phyloP scores from a whole-genome alignment of 495 filamentous ascomycete genomes.

The Sordaria brevicollis region DNA sequence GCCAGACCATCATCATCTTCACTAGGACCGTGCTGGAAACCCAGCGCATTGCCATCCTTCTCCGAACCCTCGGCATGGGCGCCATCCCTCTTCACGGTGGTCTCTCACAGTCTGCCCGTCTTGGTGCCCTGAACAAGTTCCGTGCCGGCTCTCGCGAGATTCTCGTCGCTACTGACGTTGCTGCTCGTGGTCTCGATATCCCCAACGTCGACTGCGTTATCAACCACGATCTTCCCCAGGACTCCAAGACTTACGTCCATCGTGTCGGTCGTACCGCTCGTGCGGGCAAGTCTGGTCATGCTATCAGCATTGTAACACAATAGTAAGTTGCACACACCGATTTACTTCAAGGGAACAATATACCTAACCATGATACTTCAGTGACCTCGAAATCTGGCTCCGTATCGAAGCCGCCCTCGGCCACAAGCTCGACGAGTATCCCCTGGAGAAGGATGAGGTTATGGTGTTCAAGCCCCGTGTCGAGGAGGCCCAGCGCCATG shows the following conservation, averaged over 20 bases:
- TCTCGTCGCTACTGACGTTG: conserved; percentile 92
- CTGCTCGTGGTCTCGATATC: conserved; percentile 90
- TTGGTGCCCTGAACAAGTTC: conserved; percentile 85
- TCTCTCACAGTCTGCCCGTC: conserved; percentile 70
- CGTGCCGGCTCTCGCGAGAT: conserved; percentile 64
- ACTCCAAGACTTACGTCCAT: conserved; percentile 91
- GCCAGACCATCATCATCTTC: conserved; percentile 82
- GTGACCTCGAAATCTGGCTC: conserved; percentile 73
- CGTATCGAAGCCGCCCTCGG: conserved; percentile 77
- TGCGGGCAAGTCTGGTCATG: conserved; percentile 78
- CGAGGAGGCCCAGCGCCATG: conserved; percentile 73
- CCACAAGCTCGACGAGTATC: conserved; percentile 60
- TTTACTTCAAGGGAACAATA: neutral
- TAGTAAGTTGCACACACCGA: conserved; percentile 36
- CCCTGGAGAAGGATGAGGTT: conserved; percentile 66
- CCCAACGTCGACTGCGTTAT: conserved; percentile 82
- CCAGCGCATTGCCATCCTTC: conserved; percentile 69
- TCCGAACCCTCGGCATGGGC: conserved; percentile 59
- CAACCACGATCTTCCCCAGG: conserved; percentile 74
- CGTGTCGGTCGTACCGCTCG: conserved; percentile 88
- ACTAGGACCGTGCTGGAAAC: conserved; percentile 88
- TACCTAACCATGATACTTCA: conserved; percentile 3
- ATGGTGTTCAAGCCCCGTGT: conserved; percentile 75
- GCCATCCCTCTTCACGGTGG: conserved; percentile 90
- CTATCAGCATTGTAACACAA: conserved; percentile 74